Evolutionary conservation across 768 basidiomycete species (phyloP).

Genomic region (Leccinum broughii): DNA sequence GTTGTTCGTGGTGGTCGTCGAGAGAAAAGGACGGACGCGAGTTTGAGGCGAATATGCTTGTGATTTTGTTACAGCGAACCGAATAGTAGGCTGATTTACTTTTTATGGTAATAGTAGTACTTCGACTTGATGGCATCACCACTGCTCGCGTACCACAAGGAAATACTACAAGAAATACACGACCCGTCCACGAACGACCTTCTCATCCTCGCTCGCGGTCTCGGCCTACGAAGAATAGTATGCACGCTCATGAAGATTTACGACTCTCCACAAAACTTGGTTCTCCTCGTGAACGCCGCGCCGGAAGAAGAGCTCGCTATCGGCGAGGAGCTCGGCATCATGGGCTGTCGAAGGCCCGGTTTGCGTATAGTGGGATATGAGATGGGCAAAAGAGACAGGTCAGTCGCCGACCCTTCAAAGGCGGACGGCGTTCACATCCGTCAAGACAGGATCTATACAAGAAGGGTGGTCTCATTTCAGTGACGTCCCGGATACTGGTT

Average conservation of each 20-base stretch:
- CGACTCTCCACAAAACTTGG: constrained; percentile 78
- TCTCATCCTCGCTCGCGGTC: constrained; percentile 81
- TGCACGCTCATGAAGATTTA: constrained; percentile 93
- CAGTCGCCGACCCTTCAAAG: constrained; percentile 19
- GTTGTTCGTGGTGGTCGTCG: too few species aligned
- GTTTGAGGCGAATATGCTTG: too few species aligned
- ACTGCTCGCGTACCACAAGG: constrained; percentile 66
- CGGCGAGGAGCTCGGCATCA: constrained; percentile 87
- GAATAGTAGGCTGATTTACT: too few species aligned
- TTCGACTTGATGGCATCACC: constrained; percentile 9
- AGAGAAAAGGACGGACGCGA: too few species aligned
- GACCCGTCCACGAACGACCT: constrained; percentile 75
- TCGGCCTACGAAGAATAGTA: constrained; percentile 81
- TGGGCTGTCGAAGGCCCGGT: constrained; percentile 88
- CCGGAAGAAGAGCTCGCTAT: constrained; percentile 89
- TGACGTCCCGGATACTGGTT: constrained; percentile 91
- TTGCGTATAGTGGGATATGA: constrained; percentile 83
- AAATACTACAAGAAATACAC: constrained; percentile 66
- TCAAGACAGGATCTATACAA: constrained; percentile 81
- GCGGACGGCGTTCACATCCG: constrained; percentile 11
- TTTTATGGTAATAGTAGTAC: too few species aligned
- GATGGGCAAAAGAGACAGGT: constrained; percentile 78
- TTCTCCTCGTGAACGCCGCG: constrained; percentile 81
- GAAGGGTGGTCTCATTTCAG: constrained; percentile 83
- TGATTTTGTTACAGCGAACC: too few species aligned